These are phyloP conservation scores for Aristolochia californica DNA, from an alignment of 164 flowering plant species.

Conservation along the genomic window DNA sequence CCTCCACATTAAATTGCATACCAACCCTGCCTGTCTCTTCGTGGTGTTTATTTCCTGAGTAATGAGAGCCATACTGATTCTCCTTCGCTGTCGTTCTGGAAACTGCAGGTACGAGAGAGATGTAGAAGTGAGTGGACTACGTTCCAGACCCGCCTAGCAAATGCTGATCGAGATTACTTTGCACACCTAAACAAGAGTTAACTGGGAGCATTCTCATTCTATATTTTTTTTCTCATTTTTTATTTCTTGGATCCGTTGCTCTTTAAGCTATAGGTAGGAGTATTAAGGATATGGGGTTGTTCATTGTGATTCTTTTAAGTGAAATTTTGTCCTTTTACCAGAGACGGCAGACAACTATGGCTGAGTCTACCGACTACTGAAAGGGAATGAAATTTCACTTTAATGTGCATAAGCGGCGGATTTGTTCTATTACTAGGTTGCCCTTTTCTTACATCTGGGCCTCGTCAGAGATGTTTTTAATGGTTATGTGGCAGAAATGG, in stretches of 20 bases:
- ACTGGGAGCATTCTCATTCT: neutral
- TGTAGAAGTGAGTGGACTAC: constrained; percentile 76
- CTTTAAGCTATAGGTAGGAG: neutral
- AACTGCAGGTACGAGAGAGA: constrained; percentile 65
- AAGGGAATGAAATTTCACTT: constrained; percentile 15
- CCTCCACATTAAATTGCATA: neutral
- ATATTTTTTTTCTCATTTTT: neutral
- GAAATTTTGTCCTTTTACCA: constrained; percentile 10
- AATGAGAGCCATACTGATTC: neutral
- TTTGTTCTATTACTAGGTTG: neutral
- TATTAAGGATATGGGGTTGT: neutral
- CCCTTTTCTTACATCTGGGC: too few relatives aligned
- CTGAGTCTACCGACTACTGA: constrained; percentile 1
- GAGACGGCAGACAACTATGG: neutral
- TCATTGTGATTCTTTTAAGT: constrained; percentile 8
- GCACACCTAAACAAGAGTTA: constrained; percentile 24
- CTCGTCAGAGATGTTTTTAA: too few relatives aligned
- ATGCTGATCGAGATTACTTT: constrained; percentile 57
- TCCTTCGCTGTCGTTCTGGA: neutral
- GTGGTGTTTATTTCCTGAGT: neutral
- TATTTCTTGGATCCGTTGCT: neutral
- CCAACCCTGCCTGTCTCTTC: neutral
- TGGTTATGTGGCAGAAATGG: too few relatives aligned
- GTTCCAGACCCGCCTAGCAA: constrained; percentile 58
- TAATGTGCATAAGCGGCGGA: constrained; percentile 15